Percentiles rank a stretch among this genome's conserved stretches.
phyloP scores from a whole-genome alignment of 371 early-diverging fungal species.

The Mortierella sp. region DNA sequence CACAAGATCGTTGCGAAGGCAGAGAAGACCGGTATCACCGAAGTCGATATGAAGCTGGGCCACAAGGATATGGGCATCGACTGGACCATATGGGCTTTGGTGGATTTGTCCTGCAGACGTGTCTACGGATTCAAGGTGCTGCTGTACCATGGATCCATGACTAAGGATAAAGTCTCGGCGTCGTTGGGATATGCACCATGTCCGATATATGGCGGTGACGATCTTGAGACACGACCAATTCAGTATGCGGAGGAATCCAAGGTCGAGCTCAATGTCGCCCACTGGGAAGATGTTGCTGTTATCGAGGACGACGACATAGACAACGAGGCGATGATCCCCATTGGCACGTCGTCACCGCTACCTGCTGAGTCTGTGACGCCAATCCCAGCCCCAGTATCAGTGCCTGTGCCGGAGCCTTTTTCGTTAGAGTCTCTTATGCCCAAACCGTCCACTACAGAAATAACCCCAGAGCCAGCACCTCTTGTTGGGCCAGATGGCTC shows the following conservation, averaged over 20 bases:
- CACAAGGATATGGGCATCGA: not conserved
- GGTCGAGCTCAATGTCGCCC: conserved; percentile 11
- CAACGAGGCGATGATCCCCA: conserved; percentile 7
- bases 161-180: not conserved
- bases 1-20: conserved; percentile 28
- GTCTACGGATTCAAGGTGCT: conserved; percentile 39
- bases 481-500: conserved; percentile 19
- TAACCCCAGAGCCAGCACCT: not conserved
- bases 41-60: conserved; percentile 32
- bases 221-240: conserved; percentile 25
- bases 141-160: conserved; percentile 21
- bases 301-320: conserved; percentile 29
- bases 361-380: not conserved
- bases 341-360: not conserved
- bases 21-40: conserved; percentile 22
- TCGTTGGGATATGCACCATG: conserved; percentile 32
- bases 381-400: not conserved
- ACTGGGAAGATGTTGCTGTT: not conserved
- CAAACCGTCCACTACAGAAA: not conserved
- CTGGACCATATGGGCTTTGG: conserved; percentile 36
- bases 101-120: conserved; percentile 33
- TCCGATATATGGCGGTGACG: conserved; percentile 29
- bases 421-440: not conserved
- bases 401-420: not conserved
- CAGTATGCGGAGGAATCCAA: conserved; percentile 31